phyloP scores from a whole-genome alignment of 306 rosid genomes.

The Dryas octopetala region DNA sequence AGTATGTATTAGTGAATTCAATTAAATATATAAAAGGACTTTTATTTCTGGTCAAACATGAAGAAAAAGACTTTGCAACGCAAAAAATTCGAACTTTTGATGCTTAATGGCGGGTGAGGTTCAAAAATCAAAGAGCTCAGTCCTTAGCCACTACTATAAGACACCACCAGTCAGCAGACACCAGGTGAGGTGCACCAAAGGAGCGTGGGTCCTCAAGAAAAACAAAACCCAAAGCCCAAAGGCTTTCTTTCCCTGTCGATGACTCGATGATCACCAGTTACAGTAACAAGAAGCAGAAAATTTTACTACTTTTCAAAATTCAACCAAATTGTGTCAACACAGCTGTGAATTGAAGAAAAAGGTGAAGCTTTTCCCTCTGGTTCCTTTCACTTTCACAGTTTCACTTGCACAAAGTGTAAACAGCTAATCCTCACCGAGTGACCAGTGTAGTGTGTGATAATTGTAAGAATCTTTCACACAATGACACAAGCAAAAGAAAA shows the following conservation, averaged over 20 bases:
- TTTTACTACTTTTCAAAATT: neutral
- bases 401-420: conserved; percentile 18
- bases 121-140: neutral
- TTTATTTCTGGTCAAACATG: neutral
- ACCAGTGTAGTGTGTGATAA: conserved; percentile 5
- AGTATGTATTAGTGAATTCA: neutral
- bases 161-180: neutral
- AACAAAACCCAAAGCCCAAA: neutral
- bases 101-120: neutral
- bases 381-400: conserved; percentile 16
- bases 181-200: neutral
- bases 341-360: neutral
- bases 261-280: neutral
- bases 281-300: neutral
- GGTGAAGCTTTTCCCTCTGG: neutral
- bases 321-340: neutral
- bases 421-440: conserved; percentile 22
- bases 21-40: neutral
- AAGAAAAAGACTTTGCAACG: neutral
- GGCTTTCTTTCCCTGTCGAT: neutral
- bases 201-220: conserved; percentile 5
- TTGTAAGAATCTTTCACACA: conserved; percentile 17
- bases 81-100: neutral
- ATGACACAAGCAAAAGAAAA: neutral
- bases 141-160: neutral